Evolutionary conservation across 108 stramenopile species (phyloP), one percentile per base, ranked within the genome.

Genomic region (Ochromonas danica): DNA sequence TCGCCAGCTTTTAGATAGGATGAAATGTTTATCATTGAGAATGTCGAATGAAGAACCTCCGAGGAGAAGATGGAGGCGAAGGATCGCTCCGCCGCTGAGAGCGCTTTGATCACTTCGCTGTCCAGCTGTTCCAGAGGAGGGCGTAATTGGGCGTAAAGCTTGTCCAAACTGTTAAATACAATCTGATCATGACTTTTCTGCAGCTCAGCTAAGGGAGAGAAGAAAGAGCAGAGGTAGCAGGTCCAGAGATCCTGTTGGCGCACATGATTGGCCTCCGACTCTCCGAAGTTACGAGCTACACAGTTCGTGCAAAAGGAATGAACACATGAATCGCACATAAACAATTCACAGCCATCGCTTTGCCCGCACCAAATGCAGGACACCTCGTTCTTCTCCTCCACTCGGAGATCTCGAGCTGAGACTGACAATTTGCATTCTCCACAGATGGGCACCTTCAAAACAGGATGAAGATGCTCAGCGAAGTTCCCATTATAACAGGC

Each of bases 281-380:
- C 6, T 3, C 31, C 31, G 31, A 67, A 67, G 31, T 67, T 67
- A 10, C 63, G 63, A 28, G 6, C 14, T 6, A 67, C 25, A 36
- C 63, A 67, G 10, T 35, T 10, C 33, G 63, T 10, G 31, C 63
- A 67, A 36, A 67, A 67, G 6, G 63, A 22, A 28, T 67, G 27
- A 36, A 6, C 14, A 67, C 63, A 67, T 10, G 31, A 3, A 67
- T 67, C 63, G 25, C 63, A 67, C 63, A 67, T 31, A 6, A 67
- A 35, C 27, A 67, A 25, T 25, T 67, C 63, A 67, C 25, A 14
- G 31, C 35, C 35, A 67, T 67, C 63, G 25, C 63, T 25, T 6
- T 6, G 6, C 25, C 63, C 63, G 31, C 63, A 67, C 63, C 27
- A 35, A 67, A 22, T 67, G 25, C 63, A 67, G 6, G 45, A 51